A percentile compares a stretch with the other conserved stretches of the same genome.
Conservation (phyloP, 2,329 filamentous ascomycete genomes). For the Colletotrichum kahawae region DNA sequence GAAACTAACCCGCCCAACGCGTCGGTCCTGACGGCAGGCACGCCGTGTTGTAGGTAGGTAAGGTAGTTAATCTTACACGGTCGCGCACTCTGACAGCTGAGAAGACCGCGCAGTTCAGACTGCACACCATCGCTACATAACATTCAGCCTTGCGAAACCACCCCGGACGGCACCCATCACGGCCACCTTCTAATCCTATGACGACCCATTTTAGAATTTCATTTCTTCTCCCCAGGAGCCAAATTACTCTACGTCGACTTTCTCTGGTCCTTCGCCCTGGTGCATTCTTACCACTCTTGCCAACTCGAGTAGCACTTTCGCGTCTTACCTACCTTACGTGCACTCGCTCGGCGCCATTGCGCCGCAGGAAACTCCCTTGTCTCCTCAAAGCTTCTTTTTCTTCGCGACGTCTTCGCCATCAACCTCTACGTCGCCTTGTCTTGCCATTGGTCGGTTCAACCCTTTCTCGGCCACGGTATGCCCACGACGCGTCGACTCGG, state of each 20-base stretch:
- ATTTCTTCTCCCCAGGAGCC: neutral
- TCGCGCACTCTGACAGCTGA: neutral
- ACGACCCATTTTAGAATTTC: neutral
- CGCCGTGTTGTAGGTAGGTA: neutral
- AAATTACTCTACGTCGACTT: neutral
- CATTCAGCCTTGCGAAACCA: neutral
- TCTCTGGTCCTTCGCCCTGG: neutral
- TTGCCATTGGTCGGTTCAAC: neutral
- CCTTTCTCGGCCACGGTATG: neutral
- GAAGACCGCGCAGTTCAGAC: neutral
- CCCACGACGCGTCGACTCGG: neutral
- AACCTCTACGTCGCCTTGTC: neutral
- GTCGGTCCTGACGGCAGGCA: neutral
- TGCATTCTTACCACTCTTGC: neutral
- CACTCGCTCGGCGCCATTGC: neutral
- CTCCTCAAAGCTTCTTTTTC: neutral
- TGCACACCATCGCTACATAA: neutral
- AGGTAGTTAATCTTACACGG: neutral
- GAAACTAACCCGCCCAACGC: neutral
- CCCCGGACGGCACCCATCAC: neutral
- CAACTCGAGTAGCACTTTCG: neutral
- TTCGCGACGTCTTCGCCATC: neutral
- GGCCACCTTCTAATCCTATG: neutral
- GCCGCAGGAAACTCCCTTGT: neutral
- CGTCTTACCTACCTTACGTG: neutral